Percentiles rank a stretch among this genome's conserved stretches.
Conservation (phyloP, 1,139 yeast genomes). For the Saccharomycopsis phalli region DNA sequence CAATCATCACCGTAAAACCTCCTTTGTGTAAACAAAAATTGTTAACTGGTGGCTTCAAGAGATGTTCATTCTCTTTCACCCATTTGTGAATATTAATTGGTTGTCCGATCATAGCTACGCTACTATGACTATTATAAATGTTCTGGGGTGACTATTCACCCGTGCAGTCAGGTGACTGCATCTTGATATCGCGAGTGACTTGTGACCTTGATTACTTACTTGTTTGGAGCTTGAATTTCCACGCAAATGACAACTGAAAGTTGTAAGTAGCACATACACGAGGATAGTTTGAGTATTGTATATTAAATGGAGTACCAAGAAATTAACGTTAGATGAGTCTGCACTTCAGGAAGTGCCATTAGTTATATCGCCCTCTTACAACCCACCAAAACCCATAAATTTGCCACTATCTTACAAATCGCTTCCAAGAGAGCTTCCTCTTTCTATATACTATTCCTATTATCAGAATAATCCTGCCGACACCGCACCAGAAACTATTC, state of each 20-base stretch:
- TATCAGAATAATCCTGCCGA: constrained; percentile 22
- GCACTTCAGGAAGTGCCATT: constrained; percentile 49
- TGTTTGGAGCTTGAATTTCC: no score
- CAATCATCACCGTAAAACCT: constrained; percentile 88
- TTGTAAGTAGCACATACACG: background rate
- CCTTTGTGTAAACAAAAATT: constrained; percentile 85
- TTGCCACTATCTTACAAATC: constrained; percentile 42
- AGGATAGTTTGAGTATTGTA: background rate
- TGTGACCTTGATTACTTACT: no score
- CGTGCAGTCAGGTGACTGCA: no score
- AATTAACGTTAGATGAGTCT: constrained; percentile 36
- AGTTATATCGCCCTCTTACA: constrained; percentile 44
- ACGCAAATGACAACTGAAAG: background rate
- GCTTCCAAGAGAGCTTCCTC: constrained; percentile 26
- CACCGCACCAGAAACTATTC: background rate
- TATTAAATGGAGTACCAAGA: no score
- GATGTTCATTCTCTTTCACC: constrained; percentile 67
- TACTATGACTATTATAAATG: no score
- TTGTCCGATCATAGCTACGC: constrained; percentile 56
- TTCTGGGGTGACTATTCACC: no score
- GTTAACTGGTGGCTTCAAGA: constrained; percentile 86
- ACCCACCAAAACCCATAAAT: constrained; percentile 51
- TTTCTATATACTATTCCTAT: constrained; percentile 13
- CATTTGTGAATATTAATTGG: constrained; percentile 76
- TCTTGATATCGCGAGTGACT: no score